Conservation (phyloP, 805 yeast species). For the Lachancea thermotolerans region DNA sequence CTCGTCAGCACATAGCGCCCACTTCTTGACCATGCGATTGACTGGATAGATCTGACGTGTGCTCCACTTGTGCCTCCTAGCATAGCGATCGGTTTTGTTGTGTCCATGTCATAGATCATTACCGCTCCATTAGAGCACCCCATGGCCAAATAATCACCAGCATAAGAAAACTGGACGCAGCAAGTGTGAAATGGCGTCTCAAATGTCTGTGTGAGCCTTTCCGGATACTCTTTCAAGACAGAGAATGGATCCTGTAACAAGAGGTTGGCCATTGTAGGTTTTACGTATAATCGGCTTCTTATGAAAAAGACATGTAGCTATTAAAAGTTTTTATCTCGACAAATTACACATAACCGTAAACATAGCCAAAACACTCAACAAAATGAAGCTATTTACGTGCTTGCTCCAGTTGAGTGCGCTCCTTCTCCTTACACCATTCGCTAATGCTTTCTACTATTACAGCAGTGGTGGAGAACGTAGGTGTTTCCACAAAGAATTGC, state of each 20-base stretch:
- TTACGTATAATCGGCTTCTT: neutral
- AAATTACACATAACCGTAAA: neutral
- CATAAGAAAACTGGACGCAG: constrained; percentile 57
- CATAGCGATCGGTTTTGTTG: constrained; percentile 33
- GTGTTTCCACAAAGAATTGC: constrained; percentile 52
- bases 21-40: constrained; percentile 66
- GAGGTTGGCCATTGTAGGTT: constrained; percentile 40
- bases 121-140: constrained; percentile 73
- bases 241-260: constrained; percentile 84
- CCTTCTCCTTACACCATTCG: constrained; percentile 21
- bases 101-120: constrained; percentile 66
- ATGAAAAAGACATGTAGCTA: neutral
- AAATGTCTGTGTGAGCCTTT: constrained; percentile 64
- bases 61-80: constrained; percentile 47
- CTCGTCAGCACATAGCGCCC: constrained; percentile 65
- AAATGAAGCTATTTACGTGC: constrained; percentile 1
- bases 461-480: constrained; percentile 44
- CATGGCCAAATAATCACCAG: constrained; percentile 82
- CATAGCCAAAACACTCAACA: neutral
- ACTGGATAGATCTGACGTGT: constrained; percentile 68
- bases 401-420: constrained; percentile 15
- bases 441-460: constrained; percentile 43
- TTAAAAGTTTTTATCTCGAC: constrained; percentile 5
- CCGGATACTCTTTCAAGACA: constrained; percentile 88
- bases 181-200: constrained; percentile 57